Evolutionary conservation across 345 rosid genomes (phyloP), one percentile per base, ranked within the genome.

Genomic region (Salix udensis): DNA sequence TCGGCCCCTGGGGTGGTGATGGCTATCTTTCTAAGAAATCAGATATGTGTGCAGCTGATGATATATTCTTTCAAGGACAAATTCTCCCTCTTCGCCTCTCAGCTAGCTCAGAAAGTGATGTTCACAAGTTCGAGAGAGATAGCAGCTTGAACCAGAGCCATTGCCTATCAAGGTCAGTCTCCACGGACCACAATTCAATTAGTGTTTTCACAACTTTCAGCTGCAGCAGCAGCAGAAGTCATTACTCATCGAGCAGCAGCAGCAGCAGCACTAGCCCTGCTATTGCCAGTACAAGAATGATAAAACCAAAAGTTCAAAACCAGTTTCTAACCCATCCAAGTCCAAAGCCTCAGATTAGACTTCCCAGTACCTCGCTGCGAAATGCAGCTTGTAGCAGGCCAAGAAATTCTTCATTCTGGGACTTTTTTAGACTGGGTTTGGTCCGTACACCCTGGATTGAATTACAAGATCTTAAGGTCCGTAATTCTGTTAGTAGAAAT

Each of bases 371-470:
- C 46, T 50, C 81, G 71, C 76, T 61, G 21, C 84, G 40, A 65
- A 86, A 61, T 77, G 16, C 71, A 11, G 66, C 71, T 6, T 13
- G 8, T 24, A 82, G 55, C 82, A 66, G 88, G 78, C 84, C 42
- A 76, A 83, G 84, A 24, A 89, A 81, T 74, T 86, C 90, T 4
- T 82, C 97, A 1, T 68, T 87, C 19, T 91, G 99, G 99, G 94
- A 89, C 24, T 81, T 91, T 53, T 82, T 96, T 65, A 69, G 91
- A 67, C 65, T 88, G 10, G 94, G 99, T 9, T 74, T 92, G 75
- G 92, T 93, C 68, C 92, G 92, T 7, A 82, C 91, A 0, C 99
- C 99, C 13, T 98, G 89, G 68, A 91, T 96, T 42, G 93, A 93
- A 62, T 74, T 88, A 26, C 83, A 86, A 53, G 88, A 84, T 72